Evolutionary conservation across 305 asterid species (phyloP), one percentile per base, ranked within the genome.

Genomic region (Solanum hybrid): DNA sequence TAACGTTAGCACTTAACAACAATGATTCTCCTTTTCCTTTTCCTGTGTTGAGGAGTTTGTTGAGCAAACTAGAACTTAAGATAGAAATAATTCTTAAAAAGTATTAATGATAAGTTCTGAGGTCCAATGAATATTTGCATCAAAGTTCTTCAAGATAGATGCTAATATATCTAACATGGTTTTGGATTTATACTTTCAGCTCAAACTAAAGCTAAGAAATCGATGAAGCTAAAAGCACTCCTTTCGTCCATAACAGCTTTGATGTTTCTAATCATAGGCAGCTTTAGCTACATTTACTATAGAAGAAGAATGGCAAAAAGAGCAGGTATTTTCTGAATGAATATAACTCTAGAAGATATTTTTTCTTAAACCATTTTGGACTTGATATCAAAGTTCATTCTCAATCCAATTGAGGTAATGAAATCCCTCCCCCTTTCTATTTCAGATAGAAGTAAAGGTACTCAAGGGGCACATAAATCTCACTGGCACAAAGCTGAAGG

Each of bases 401-500:
- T 75, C 26, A 75, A 16, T 18, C 64, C 64, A 51, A 2, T 51
- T 16, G n/a, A 51, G 64, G 64, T 46, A 46, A 0, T 46, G 20
- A 46, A 46, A 14, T 2, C 61, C 64, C 22, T 5, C 64, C 64
- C 64, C 64, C 64, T 46, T 14, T 5, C 64, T 46, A 14, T 46
- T 46, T 46, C 26, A 75, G 81, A 31, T 75, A 75, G 39, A 74
- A 87, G 26, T 51, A 91, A 88, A 75, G 89, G 57, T 85, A 51
- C 22, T 28, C 77, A 37, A 64, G 88, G 90, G 42, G 31, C 57
- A 71, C 73, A 91, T 26, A 57, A 24, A 24, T 51, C 29, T 31
- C 87, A 71, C 89, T 64, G 91, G 24, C 42, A 76, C 42, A 76
- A 76, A 33, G 81, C 46, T 86, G 93, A 93, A 88, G 87, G 90